Base-by-base conservation (phyloP, 2,329 filamentous ascomycete species). In the Colletotrichum agaves region DNA sequence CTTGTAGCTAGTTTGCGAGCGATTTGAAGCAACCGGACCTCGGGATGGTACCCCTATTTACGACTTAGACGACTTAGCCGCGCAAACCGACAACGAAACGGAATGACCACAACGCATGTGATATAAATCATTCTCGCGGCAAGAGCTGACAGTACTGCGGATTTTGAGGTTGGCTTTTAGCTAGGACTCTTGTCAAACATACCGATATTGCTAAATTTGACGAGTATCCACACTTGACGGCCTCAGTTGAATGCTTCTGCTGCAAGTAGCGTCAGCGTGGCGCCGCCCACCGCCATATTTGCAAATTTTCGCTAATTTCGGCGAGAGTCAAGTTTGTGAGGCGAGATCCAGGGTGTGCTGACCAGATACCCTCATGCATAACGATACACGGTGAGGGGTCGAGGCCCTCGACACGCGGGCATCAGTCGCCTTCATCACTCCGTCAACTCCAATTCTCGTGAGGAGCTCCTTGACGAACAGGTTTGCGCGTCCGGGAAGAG, bases 381-480 rank as follows among this genome's bases (percentile, higher is more conserved):
- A 52, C 27, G n/a, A 31, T 27, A 19, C 27, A 31, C 21, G 33
- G 35, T 52, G 47, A 52, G 47, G 47, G 47, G 47, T 52, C 21
- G 47, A 52, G 21, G 47, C 27, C 47, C 27, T 35, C 47, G 47
- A 52, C 47, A 52, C 47, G 47, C 47, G 27, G 50, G 17, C 55
- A n/a, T 33, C 27, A 17, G 12, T 39, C 43, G 12, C 44, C 44
- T 31, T 60, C n/a, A 35, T 52, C 13, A 21, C 35, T 33, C 35
- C 53, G 19, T 37, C 59, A 52, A 47, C 12, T 15, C 17, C 43
- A 35, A 55, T 19, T 41, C 3, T 35, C 58, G 37, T 12, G 60
- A 53, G 60, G 60, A 63, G 61, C 53, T 67, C 46, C 33, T 37
- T 55, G 57, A 50, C n/a, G 44, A 23, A 35, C 43, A 43, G 13